These are phyloP conservation scores for Pseudognaphalium luteoalbum DNA, from an alignment of 129 eudicot species.

Conservation along the genomic window DNA sequence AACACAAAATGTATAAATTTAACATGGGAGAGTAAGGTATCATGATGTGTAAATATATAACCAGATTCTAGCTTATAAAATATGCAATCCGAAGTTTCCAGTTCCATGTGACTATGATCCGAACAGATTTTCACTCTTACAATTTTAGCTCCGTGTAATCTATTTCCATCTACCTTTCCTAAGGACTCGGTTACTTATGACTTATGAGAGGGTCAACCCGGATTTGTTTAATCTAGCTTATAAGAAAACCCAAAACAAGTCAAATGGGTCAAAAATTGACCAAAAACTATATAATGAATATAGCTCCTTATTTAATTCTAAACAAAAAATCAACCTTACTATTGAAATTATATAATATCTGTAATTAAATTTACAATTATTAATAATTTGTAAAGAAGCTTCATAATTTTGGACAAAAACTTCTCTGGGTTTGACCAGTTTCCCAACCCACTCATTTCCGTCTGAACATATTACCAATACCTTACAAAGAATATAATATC, in stretches of 20 bases:
- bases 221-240: too few species aligned
- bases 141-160: neutral
- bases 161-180: too few species aligned
- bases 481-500: constrained; percentile 1
- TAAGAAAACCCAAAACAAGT: neutral
- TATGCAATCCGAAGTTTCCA: too few species aligned
- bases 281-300: neutral
- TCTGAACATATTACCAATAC: too few species aligned
- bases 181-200: too few species aligned
- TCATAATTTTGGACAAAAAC: too few species aligned
- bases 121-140: neutral
- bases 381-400: too few species aligned
- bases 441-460: too few species aligned
- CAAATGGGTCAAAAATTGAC: neutral
- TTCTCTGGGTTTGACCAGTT: too few species aligned
- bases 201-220: neutral
- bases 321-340: neutral
- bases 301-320: neutral
- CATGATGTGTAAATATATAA: neutral
- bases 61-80: too few species aligned
- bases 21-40: neutral
- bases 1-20: neutral
- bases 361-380: too few species aligned
- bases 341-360: neutral
- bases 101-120: too few species aligned